Evolutionary conservation across 2,329 filamentous ascomycete genomes (phyloP).

Genomic region (Hypocrella siamensis): DNA sequence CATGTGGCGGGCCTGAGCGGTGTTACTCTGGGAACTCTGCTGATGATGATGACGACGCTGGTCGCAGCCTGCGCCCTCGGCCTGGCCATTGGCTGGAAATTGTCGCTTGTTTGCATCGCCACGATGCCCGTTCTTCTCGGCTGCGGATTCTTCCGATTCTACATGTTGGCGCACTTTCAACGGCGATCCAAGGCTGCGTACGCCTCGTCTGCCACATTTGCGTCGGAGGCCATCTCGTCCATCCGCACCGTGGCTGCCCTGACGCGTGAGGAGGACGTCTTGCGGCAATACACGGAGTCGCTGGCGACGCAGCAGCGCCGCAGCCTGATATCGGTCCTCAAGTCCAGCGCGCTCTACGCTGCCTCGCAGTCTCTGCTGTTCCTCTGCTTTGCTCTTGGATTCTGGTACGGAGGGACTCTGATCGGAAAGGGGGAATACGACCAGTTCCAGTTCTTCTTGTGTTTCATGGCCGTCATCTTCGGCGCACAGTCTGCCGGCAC

Average conservation of each 20-base stretch:
- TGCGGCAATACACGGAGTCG: conserved; percentile 50
- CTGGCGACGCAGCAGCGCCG: conserved; percentile 50
- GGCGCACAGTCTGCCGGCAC: conserved; percentile 83
- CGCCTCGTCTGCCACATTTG: conserved; percentile 66
- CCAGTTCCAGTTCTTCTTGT: conserved; percentile 83
- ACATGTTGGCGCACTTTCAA: conserved; percentile 66
- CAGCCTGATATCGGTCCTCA: conserved; percentile 58
- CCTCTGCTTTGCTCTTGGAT: conserved; percentile 70
- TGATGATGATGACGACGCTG: conserved; percentile 69
- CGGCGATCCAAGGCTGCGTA: conserved; percentile 67
- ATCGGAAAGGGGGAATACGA: conserved; percentile 56
- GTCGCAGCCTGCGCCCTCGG: conserved; percentile 55
- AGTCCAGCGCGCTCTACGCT: conserved; percentile 67
- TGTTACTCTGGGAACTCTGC: conserved; percentile 70
- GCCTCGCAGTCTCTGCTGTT: conserved; percentile 73
- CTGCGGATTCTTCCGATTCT: conserved; percentile 82
- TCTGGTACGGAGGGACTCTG: conserved; percentile 79
- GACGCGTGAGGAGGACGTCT: conserved; percentile 72
- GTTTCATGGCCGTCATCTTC: conserved; percentile 78
- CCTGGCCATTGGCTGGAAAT: conserved; percentile 72
- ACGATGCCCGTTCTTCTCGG: conserved; percentile 62
- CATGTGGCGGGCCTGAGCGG: conserved; percentile 80
- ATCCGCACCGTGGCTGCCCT: conserved; percentile 89
- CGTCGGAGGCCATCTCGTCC: conserved; percentile 83
- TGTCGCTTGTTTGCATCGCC: conserved; percentile 67